Evolutionary conservation across 2,329 filamentous ascomycete genomes (phyloP), one percentile per base, ranked within the genome.

Genomic region (Fusarium graminum): DNA sequence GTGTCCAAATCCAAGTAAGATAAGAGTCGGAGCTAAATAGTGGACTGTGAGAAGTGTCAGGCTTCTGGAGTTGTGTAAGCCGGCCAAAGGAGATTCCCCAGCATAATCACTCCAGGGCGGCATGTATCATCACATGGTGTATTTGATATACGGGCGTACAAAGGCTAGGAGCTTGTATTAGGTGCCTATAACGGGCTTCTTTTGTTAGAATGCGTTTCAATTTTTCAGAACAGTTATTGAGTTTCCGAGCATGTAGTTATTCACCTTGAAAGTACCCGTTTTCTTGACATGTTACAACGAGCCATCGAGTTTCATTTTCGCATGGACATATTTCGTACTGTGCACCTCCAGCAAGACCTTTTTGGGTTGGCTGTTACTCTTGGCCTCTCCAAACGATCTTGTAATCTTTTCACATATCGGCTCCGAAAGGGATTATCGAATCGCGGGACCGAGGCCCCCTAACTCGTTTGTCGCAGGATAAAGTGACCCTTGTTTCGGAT

Each of bases 1-100:
- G 94, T 99, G 36, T 92, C 90, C 67, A 87, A 88, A 59, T 84
- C 89, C 32, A 93, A 90, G 78, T 87, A 81, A 74, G 46, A 46
- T 42, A 17, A 71, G 36, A 49, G 42, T 8, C 8, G 13, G 9
- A 39, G 32, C 54, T 28, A 28, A 17, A 40, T 44, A 49, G 34
- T 28, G 43, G 47, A 32, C 25, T 55, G 56, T 52, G 60, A 44
- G 53, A 56, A 60, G 40, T 60, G 51, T 62, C 59, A 49, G 56
- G 58, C 59, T 65, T 52, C 49, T 63, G 67, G 58, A 71, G 62
- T 59, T 65, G 64, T 65, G 70, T 65, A 65, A 62, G 68, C 51
- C 59, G 60, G 49, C 59, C 56, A 39, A 28, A 17, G 61, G 69
- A 63, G 52, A 59, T 65, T 63, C 59, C 65, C 54, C 53, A 67